Percentiles rank a stretch among this genome's conserved stretches.
Conservation (phyloP, 192 early-diverging fungal species). For the Coemansia pectinata region DNA sequence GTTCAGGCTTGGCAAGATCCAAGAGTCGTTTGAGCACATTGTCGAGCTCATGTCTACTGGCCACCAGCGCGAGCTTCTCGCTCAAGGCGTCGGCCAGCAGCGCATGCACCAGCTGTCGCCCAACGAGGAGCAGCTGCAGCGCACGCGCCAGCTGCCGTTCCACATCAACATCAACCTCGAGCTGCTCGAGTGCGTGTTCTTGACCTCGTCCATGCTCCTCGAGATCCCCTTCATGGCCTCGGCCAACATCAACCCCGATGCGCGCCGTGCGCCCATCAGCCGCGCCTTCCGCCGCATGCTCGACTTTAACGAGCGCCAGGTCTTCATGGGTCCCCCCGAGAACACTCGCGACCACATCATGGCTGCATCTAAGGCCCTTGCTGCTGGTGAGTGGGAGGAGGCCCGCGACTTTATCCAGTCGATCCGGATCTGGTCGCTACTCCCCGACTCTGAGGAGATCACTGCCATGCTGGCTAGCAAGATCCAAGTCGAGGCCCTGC, state of each 20-base stretch:
- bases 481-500: slow-evolving; percentile 95
- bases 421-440: slow-evolving; percentile 97
- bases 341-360: slow-evolving; percentile 99
- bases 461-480: slow-evolving; percentile 87
- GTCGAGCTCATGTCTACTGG: slow-evolving; percentile 87
- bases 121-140: slow-evolving; percentile 91
- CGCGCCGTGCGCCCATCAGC: slow-evolving; percentile 77
- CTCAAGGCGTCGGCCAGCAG: slow-evolving; percentile 80
- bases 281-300: slow-evolving; percentile 91
- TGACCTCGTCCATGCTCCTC: slow-evolving; percentile 95
- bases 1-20: slow-evolving; percentile 92
- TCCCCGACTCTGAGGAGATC: slow-evolving; percentile 74
- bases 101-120: slow-evolving; percentile 79
- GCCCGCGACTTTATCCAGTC: slow-evolving; percentile 79
- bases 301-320: slow-evolving; percentile 94
- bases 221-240: slow-evolving; percentile 96
- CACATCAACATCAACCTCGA: slow-evolving; percentile 99
- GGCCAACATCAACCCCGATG: slow-evolving; percentile 59
- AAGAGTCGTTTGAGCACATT: slow-evolving; percentile 81
- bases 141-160: slow-evolving; percentile 96
- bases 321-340: slow-evolving; percentile 96
- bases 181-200: slow-evolving; percentile 94
- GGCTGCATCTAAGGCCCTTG: slow-evolving; percentile 90
- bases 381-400: slow-evolving; percentile 91
- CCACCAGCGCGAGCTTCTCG: slow-evolving; percentile 90